phyloP scores from a whole-genome alignment of 768 basidiomycete genomes.

The Rhizopogon vulgaris region DNA sequence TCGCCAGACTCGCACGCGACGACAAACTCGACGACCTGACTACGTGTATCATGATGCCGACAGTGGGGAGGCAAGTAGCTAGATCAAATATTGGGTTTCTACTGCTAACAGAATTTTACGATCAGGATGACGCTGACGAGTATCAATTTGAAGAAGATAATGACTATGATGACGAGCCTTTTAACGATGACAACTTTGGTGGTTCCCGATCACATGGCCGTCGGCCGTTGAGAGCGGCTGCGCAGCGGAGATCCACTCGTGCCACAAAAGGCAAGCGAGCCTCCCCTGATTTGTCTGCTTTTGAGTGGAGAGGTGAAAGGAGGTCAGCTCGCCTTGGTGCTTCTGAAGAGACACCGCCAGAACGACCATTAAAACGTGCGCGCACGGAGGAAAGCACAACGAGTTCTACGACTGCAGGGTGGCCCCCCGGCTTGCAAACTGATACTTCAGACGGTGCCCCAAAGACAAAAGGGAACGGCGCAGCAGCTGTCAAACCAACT shows the following conservation, averaged over 20 bases:
- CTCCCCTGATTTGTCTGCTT: conserved; percentile 42
- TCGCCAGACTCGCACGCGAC: conserved; percentile 72
- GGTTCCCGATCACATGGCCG: conserved; percentile 35
- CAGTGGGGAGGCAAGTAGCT: conserved; percentile 46
- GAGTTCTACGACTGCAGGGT: conserved; percentile 40
- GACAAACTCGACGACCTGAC: conserved; percentile 67
- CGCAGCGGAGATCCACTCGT: conserved; percentile 51
- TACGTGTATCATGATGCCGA: conserved; percentile 73
- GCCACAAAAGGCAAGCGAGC: conserved; percentile 46
- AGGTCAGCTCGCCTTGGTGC: conserved; percentile 66
- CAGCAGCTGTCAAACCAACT: conserved; percentile 62
- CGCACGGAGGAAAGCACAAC: conserved; percentile 69
- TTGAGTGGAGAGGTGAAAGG: conserved; percentile 68
- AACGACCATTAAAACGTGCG: conserved; percentile 60
- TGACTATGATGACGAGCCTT: conserved; percentile 56
- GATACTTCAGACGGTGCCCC: conserved; percentile 28
- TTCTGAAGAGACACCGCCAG: conserved; percentile 42
- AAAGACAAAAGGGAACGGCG: conserved; percentile 48
- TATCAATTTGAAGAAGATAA: conserved; percentile 62
- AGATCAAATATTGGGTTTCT: conserved; percentile 10
- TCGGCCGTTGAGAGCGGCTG: conserved; percentile 27
- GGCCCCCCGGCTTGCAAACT: conserved; percentile 21
- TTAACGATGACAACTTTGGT: conserved; percentile 34
- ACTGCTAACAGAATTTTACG: conserved; percentile 15
- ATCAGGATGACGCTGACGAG: conserved; percentile 57